Evolutionary conservation across 192 early-diverging fungal species (phyloP), one percentile per base, ranked within the genome.

Genomic region (Podila minutissima): DNA sequence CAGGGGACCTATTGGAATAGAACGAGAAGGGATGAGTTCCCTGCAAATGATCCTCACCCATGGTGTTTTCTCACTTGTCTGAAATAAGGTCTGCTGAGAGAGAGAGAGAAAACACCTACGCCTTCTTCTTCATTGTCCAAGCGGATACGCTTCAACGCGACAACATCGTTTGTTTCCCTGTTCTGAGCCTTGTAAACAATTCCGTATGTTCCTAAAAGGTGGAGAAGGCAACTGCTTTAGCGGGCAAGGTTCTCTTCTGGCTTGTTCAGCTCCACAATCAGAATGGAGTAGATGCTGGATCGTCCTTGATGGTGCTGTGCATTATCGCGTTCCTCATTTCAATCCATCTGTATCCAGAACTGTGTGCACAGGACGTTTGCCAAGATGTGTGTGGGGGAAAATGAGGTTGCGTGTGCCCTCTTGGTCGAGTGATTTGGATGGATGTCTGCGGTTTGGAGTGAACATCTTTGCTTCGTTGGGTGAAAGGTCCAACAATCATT

Each of bases 141-240:
- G 26, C 94, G 91, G 75, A 96, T 95, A 41, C 97, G 91, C 85
- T 99, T 99, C 65, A 99, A 86, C 26, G 98, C 98, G 10, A 99
- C 97, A n/a, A 99, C 94, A 70, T 97, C 97, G 75, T 93, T 93
- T 22, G 93, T 96, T 51, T 97, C 95, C 69, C 93, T 86, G 87
- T 97, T 96, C 82, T 99, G 97, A 4, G 97, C 98, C 86, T 99
- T 99, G 92, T 99, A 99, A 5, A 99, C 98, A 63, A 98, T 96
- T 38, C 97, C 98, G 82, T 98, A 99, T 5, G 98, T 98, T 67
- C 94, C 91, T 90, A 82, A 12, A 64, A 26, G 41, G 10, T 3
- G 12, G 61, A 22, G 33, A 59, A 60, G 60, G 12, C 20, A 66
- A 12, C 5, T 50, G 64, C 5, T 10, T 29, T 29, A 17, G 13